Conservation (phyloP, 2,329 filamentous ascomycete species). For the Ramichloridium luteum region DNA sequence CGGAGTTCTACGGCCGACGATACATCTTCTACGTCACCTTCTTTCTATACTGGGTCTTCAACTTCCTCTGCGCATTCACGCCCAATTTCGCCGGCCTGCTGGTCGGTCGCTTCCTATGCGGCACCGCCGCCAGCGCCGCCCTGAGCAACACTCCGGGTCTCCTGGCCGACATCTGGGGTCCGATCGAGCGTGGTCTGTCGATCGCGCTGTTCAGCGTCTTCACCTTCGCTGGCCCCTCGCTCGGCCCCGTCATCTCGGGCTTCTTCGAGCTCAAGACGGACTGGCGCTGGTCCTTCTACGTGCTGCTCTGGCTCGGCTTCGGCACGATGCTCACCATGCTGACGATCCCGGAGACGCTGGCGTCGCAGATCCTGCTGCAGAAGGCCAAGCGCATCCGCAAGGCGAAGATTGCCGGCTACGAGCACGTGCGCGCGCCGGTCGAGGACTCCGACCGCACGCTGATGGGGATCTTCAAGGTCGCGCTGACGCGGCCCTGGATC, state of each 20-base stretch:
- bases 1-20: slow-evolving; percentile 50
- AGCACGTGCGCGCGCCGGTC: slow-evolving; percentile 38
- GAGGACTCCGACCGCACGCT: slow-evolving; percentile 37
- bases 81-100: slow-evolving; percentile 42
- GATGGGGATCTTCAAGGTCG: slow-evolving; percentile 36
- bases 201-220: slow-evolving; percentile 42
- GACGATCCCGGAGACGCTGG: slow-evolving; percentile 47
- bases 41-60: slow-evolving; percentile 32
- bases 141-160: slow-evolving; percentile 36
- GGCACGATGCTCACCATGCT: slow-evolving; percentile 30
- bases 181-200: slow-evolving; percentile 33
- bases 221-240: slow-evolving; percentile 30
- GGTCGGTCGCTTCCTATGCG: slow-evolving; percentile 43
- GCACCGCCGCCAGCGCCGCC: slow-evolving; percentile 39
- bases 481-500: slow-evolving; percentile 42
- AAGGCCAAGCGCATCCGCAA: slow-evolving; percentile 42
- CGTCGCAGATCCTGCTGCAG: slow-evolving; percentile 37
- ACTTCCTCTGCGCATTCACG: slow-evolving; percentile 44
- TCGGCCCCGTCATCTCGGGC: slow-evolving; percentile 43
- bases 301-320: slow-evolving; percentile 29
- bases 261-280: slow-evolving; percentile 43
- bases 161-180: slow-evolving; percentile 33
- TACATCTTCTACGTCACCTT: slow-evolving; percentile 37
- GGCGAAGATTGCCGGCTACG: slow-evolving; percentile 39
- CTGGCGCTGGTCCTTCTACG: slow-evolving; percentile 33